phyloP scores from a whole-genome alignment of 2,329 filamentous ascomycete genomes.

The Calcarisporium arbuscula region DNA sequence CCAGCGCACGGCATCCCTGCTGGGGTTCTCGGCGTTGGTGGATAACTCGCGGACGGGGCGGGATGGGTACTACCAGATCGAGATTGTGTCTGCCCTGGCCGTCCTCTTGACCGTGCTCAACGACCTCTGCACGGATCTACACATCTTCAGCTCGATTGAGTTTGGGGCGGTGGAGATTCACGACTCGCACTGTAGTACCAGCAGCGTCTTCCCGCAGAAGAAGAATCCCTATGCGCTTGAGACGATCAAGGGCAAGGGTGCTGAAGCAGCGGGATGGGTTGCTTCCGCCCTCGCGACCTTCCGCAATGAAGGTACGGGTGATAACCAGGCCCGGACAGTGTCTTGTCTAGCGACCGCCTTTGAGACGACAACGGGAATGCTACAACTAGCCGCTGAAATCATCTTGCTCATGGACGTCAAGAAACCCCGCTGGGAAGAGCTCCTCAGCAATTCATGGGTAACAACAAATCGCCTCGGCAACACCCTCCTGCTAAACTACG shows the following conservation, averaged over 20 bases:
- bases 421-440: too few relatives aligned
- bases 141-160: slow-evolving; percentile 8
- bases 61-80: slow-evolving; percentile 5
- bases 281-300: slow-evolving; percentile 2
- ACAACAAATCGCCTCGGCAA: too few relatives aligned
- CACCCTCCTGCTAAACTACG: too few relatives aligned
- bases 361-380: too few relatives aligned
- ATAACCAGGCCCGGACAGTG: slow-evolving; percentile 3
- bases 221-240: slow-evolving; percentile 9
- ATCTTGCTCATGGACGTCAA: too few relatives aligned
- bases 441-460: too few relatives aligned
- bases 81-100: slow-evolving; percentile 4
- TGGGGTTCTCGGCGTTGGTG: slow-evolving; percentile 4
- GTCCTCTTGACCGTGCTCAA: slow-evolving; percentile 6
- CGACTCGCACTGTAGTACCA: slow-evolving; percentile 8
- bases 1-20: slow-evolving; percentile 3
- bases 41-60: slow-evolving; percentile 6
- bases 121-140: slow-evolving; percentile 8
- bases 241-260: slow-evolving; percentile 9
- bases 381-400: too few relatives aligned
- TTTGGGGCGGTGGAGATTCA: slow-evolving; percentile 7
- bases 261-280: slow-evolving; percentile 8
- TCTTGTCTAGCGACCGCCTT: too few relatives aligned
- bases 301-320: slow-evolving; percentile 5
- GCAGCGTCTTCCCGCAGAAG: slow-evolving; percentile 11